A percentile compares a stretch with the other conserved stretches of the same genome.
Evolutionary conservation across 2,329 filamentous ascomycete species (phyloP).

Genomic region (Cladosporium velox): DNA sequence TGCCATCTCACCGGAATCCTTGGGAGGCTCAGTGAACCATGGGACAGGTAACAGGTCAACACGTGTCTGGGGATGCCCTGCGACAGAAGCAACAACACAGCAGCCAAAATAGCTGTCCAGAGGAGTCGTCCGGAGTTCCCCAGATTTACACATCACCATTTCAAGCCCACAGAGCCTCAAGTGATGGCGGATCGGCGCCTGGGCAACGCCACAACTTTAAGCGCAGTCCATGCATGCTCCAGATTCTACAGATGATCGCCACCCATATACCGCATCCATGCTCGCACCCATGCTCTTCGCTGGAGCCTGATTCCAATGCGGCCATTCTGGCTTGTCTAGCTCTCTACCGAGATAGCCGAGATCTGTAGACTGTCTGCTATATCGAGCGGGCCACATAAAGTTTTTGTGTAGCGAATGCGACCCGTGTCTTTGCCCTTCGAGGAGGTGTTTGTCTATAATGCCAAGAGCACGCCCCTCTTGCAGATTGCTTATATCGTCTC

Average conservation of each 20-base stretch:
- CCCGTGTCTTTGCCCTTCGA: neutral
- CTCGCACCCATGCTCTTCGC: neutral
- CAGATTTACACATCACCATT: neutral
- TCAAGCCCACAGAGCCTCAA: neutral
- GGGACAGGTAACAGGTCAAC: neutral
- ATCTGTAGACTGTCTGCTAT: neutral
- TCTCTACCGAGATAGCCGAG: constrained; percentile 5
- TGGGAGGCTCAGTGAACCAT: neutral
- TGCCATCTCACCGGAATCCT: neutral
- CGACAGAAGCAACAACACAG: neutral
- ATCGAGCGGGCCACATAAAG: neutral
- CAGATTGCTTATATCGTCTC: constrained; percentile 5
- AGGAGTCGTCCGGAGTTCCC: neutral
- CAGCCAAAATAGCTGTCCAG: neutral
- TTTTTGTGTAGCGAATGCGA: constrained; percentile 8
- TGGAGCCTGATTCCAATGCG: neutral
- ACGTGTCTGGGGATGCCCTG: neutral
- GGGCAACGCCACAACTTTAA: constrained; percentile 9
- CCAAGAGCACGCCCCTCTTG: neutral
- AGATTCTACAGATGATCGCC: neutral
- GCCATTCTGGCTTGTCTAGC: neutral
- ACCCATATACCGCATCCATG: neutral
- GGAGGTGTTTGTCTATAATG: neutral
- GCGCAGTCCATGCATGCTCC: constrained; percentile 10
- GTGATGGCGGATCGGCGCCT: constrained; percentile 1